phyloP scores from a whole-genome alignment of 176 grass and related monocot genomes.

The Musa beccarii region DNA sequence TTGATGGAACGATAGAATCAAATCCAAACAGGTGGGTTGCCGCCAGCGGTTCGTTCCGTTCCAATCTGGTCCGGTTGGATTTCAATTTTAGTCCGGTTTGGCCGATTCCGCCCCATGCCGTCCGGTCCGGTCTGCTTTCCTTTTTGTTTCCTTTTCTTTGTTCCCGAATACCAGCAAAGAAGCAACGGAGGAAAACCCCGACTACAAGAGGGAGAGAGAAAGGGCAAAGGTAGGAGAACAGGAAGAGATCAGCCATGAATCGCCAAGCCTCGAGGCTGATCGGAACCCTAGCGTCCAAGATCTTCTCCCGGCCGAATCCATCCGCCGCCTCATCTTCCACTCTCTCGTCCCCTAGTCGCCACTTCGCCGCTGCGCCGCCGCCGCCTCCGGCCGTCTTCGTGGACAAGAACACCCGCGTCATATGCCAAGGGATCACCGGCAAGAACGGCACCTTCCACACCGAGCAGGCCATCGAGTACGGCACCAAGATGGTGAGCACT shows the following conservation, averaged over 20 bases:
- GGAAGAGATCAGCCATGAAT: constrained; percentile 26
- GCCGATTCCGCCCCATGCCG: too few species aligned
- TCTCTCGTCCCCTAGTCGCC: constrained; percentile 21
- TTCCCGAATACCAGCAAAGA: neutral
- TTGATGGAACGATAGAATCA: too few species aligned
- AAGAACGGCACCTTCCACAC: constrained; percentile 99
- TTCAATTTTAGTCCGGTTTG: too few species aligned
- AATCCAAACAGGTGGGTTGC: too few species aligned
- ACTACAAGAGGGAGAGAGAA: neutral
- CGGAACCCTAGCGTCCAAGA: constrained; percentile 49
- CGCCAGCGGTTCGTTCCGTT: too few species aligned
- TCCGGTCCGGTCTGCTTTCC: neutral
- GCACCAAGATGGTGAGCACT: constrained; percentile 76
- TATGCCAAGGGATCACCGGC: constrained; percentile 98
- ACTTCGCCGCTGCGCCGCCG: constrained; percentile 55
- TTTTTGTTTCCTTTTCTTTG: neutral
- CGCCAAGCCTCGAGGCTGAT: constrained; percentile 64
- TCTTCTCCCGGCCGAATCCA: constrained; percentile 12
- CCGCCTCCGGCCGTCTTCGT: constrained; percentile 83
- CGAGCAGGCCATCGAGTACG: constrained; percentile 99
- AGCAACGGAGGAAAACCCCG: neutral
- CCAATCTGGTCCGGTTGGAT: too few species aligned
- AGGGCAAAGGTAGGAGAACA: neutral
- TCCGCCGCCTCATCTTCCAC: neutral
- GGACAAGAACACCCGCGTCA: constrained; percentile 99